Evolutionary conservation across 495 filamentous ascomycete species (phyloP), one percentile per base, ranked within the genome.

Genomic region (Immersiella caudata): DNA sequence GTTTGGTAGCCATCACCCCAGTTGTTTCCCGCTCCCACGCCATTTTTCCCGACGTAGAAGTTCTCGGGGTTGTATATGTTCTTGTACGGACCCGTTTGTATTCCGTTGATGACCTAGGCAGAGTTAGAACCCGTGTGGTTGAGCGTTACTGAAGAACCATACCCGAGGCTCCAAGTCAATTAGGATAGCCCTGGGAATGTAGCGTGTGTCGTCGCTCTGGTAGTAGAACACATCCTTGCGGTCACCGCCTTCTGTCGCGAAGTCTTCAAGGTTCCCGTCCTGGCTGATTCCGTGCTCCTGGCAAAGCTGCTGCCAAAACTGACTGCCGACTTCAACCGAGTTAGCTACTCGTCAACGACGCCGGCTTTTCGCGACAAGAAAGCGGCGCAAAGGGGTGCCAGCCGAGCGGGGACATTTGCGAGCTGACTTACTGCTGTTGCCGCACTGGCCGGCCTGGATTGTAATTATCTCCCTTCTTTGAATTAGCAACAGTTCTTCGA

Each of bases 61-160:
- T 99, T 99, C 76, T 99, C 95, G 8, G 95, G 95, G 78, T 99
- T 99, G 85, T 98, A 99, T 64, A 99, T 99, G 76, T 98, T 97
- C 73, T 89, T 90, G 82, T 99, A 98, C 1, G 93, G 88, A 12
- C 95, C 93, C 46, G 90, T 88, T 81, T 97, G 95, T 71, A 99
- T 98, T 52, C 86, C 79, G 75, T 97, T 89, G 71, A 99, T 93
- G 54, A 99, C 91, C 90, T 93, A 70, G 35, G 36, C 40, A 22
- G n/a, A 27, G 27, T 64, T 20, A 66, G 46, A 6, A 56, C 6
- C 5, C 18, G 22, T 20, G 54, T 18, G 3, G 51, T 0, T 1
- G 25, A 40, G 24, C 3, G 60, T 24, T 57, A 26, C 50, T 20
- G 4, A 25, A 29, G 5, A 35, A 16, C 76, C 87, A 64, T 84